Percentiles rank a stretch among this genome's conserved stretches.
These are phyloP conservation scores for Hypoxylon sp. DNA, from an alignment of 2,329 filamentous ascomycete genomes.

Conservation along the genomic window DNA sequence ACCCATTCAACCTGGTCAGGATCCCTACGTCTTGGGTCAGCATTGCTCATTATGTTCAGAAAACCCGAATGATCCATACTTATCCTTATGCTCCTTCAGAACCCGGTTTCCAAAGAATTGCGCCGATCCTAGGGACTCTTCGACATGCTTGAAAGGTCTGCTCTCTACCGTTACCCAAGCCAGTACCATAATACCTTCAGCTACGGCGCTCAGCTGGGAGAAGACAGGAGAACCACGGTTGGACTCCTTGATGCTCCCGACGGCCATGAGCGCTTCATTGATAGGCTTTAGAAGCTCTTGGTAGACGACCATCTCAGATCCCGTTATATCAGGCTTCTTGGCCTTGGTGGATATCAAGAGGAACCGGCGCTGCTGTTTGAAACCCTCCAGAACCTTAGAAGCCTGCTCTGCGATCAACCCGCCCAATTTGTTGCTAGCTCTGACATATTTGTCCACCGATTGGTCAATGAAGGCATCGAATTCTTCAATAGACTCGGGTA, in stretches of 20 bases:
- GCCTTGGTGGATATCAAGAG: slow-evolving; percentile 90
- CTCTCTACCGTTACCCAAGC: slow-evolving; percentile 90
- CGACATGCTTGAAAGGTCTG: slow-evolving; percentile 88
- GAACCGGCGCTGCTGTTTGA: slow-evolving; percentile 88
- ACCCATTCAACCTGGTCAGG: slow-evolving; percentile 88
- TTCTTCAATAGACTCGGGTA: slow-evolving; percentile 86
- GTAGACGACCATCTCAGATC: slow-evolving; percentile 73
- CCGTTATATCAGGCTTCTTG: slow-evolving; percentile 84
- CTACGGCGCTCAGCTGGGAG: slow-evolving; percentile 87
- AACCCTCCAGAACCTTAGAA: slow-evolving; percentile 72
- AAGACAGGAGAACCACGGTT: slow-evolving; percentile 83
- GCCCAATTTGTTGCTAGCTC: slow-evolving; percentile 83
- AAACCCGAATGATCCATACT: slow-evolving; percentile 51
- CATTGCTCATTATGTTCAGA: neutral
- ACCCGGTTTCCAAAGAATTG: slow-evolving; percentile 97
- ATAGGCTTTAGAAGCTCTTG: slow-evolving; percentile 88
- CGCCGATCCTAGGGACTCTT: slow-evolving; percentile 84
- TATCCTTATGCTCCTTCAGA: slow-evolving; percentile 88
- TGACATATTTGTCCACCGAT: slow-evolving; percentile 83
- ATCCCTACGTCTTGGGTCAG: slow-evolving; percentile 61
- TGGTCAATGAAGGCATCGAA: slow-evolving; percentile 85
- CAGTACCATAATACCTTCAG: slow-evolving; percentile 89
- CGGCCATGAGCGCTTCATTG: slow-evolving; percentile 83
- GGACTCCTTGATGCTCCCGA: slow-evolving; percentile 84
- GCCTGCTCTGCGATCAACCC: slow-evolving; percentile 84